phyloP scores from a whole-genome alignment of 192 early-diverging fungal genomes.

The Coemansia sp. region DNA sequence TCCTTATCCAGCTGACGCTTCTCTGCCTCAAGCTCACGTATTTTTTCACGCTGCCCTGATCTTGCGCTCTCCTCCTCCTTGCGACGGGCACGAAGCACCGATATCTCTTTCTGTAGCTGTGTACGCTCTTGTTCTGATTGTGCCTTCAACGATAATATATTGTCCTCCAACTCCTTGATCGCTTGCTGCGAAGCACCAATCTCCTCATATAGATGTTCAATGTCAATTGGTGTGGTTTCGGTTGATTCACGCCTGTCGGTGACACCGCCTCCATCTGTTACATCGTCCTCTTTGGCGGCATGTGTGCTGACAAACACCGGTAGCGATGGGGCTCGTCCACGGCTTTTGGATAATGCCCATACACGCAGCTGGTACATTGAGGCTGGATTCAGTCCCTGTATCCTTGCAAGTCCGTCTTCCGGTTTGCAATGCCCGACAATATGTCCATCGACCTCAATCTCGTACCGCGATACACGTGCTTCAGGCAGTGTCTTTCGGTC shows the following conservation, averaged over 20 bases:
- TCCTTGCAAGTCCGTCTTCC: conserved; percentile 6
- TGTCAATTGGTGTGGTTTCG: conserved; percentile 6
- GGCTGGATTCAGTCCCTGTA: conserved; percentile 26
- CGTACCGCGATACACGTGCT: conserved; percentile 23
- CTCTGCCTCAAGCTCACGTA: conserved; percentile 40
- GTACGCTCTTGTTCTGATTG: conserved; percentile 30
- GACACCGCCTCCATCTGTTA: neutral
- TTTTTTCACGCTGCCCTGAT: conserved; percentile 26
- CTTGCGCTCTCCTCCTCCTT: conserved; percentile 32
- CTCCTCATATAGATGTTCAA: conserved; percentile 15
- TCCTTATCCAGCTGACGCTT: conserved; percentile 42
- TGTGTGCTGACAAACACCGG: conserved; percentile 48
- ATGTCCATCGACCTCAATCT: conserved; percentile 44
- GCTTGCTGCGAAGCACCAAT: conserved; percentile 18
- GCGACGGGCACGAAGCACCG: conserved; percentile 25
- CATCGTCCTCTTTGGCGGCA: neutral
- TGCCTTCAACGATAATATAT: conserved; percentile 15
- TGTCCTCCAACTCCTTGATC: conserved; percentile 14
- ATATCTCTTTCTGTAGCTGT: conserved; percentile 28
- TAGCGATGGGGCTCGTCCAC: conserved; percentile 32
- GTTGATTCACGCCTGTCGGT: neutral
- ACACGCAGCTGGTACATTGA: conserved; percentile 42
- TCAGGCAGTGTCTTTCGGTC: conserved; percentile 26
- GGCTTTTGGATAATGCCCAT: conserved; percentile 44
- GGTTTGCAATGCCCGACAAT: conserved; percentile 26